Evolutionary conservation across 2,329 filamentous ascomycete species (phyloP).

Genomic region (Fusarium guadeloupense): DNA sequence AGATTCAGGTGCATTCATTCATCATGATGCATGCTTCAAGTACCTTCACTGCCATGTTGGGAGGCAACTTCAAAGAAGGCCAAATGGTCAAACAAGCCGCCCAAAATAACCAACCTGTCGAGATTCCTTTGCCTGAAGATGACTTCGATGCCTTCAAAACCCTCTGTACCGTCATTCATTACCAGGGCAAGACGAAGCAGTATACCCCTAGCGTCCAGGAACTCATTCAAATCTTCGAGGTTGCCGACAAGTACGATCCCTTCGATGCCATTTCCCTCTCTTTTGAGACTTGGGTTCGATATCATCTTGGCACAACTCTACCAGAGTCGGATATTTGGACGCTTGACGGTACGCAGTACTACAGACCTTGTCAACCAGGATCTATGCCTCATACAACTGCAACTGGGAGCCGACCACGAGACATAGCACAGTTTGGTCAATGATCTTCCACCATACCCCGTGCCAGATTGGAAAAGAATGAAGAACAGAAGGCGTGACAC

Average conservation of each 20-base stretch:
- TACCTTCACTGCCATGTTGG: constrained; percentile 1
- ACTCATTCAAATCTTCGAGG: background rate
- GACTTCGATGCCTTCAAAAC: constrained; percentile 4
- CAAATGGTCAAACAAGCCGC: background rate
- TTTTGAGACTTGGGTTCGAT: background rate
- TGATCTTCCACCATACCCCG: too few relatives aligned
- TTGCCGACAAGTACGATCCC: constrained; percentile 17
- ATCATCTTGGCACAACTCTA: too few relatives aligned
- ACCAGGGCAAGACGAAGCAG: background rate
- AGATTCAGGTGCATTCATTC: constrained; percentile 11
- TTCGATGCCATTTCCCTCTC: background rate
- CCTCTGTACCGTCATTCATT: constrained; percentile 9
- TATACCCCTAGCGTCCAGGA: background rate
- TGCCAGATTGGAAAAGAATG: too few relatives aligned
- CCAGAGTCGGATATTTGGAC: too few relatives aligned
- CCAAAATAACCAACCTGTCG: background rate
- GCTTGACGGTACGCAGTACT: too few relatives aligned
- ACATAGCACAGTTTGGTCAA: too few relatives aligned
- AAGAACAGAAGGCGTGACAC: too few relatives aligned
- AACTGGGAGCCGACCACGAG: too few relatives aligned
- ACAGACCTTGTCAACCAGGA: too few relatives aligned
- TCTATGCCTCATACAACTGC: too few relatives aligned
- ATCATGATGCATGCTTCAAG: constrained; percentile 3
- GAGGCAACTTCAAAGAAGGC: constrained; percentile 10
- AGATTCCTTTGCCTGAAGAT: constrained; percentile 11